Conservation (phyloP, 257 asterid genomes). For the Hygrophila difformis region DNA sequence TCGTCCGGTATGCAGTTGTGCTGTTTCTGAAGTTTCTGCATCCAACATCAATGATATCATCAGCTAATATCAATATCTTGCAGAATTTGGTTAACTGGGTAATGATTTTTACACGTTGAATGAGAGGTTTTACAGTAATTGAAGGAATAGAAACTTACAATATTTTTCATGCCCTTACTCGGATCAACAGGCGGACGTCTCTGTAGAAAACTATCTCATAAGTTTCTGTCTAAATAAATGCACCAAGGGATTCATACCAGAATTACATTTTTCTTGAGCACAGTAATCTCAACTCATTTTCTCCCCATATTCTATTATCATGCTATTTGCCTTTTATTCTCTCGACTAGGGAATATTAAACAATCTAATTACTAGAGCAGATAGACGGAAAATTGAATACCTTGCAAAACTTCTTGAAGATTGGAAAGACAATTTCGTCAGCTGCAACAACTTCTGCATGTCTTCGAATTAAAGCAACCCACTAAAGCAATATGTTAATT, state of each 20-base stretch:
- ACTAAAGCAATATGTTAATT: constrained; percentile 39
- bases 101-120: too few species aligned
- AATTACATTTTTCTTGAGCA: not conserved
- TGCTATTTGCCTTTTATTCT: too few species aligned
- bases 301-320: too few species aligned
- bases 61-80: constrained; percentile 7
- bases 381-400: constrained; percentile 24
- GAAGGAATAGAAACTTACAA: constrained; percentile 43
- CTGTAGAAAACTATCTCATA: constrained; percentile 33
- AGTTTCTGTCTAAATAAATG: constrained; percentile 1
- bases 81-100: not conserved
- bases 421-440: constrained; percentile 57
- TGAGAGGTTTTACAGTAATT: not conserved
- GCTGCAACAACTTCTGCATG: constrained; percentile 76
- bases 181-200: constrained; percentile 68
- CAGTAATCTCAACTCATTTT: too few species aligned
- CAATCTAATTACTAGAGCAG: too few species aligned
- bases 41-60: constrained; percentile 16
- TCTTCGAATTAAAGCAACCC: constrained; percentile 76
- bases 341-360: too few species aligned
- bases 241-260: not conserved
- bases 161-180: constrained; percentile 48
- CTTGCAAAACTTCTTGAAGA: constrained; percentile 81
- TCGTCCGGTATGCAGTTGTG: constrained; percentile 98
- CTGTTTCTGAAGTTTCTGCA: constrained; percentile 95